Evolutionary conservation across 441 rosid species (phyloP).

Genomic region (Euphorbia schlechtendalii): DNA sequence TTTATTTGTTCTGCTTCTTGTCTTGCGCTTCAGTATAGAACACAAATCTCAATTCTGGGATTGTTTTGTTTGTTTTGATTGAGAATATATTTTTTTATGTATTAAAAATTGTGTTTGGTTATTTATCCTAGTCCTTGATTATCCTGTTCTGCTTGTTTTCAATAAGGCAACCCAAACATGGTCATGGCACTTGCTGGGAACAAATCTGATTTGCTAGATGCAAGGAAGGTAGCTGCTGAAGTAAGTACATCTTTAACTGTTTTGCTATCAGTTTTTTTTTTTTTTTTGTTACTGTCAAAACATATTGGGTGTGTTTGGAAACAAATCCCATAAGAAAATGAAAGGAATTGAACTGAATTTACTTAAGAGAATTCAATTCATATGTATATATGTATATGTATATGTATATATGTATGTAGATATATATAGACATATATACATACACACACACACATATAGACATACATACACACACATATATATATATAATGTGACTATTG

Average conservation of each 20-base stretch:
- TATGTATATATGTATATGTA: too few relatives aligned
- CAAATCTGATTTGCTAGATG: conserved; percentile 82
- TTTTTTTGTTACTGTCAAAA: too few relatives aligned
- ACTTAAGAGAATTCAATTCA: too few relatives aligned
- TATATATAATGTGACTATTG: neutral
- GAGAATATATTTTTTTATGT: neutral
- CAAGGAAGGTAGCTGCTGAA: conserved; percentile 74
- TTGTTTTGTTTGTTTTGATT: neutral
- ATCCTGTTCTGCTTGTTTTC: conserved; percentile 4
- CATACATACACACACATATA: too few relatives aligned
- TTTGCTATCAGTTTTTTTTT: conserved; percentile 3
- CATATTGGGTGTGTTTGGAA: too few relatives aligned
- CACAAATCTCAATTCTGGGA: neutral
- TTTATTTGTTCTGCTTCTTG: neutral
- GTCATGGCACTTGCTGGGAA: conserved; percentile 95
- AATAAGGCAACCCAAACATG: conserved; percentile 81
- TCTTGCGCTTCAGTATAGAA: neutral
- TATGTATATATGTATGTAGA: too few relatives aligned
- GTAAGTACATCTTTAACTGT: conserved; percentile 30
- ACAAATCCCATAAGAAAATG: too few relatives aligned
- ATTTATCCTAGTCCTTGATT: neutral
- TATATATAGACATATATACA: too few relatives aligned
- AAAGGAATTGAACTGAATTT: too few relatives aligned
- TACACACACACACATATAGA: too few relatives aligned
- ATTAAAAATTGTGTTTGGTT: neutral